Evolutionary conservation across 345 rosid genomes (phyloP), one percentile per base, ranked within the genome.

Genomic region (Erodium maritimum): DNA sequence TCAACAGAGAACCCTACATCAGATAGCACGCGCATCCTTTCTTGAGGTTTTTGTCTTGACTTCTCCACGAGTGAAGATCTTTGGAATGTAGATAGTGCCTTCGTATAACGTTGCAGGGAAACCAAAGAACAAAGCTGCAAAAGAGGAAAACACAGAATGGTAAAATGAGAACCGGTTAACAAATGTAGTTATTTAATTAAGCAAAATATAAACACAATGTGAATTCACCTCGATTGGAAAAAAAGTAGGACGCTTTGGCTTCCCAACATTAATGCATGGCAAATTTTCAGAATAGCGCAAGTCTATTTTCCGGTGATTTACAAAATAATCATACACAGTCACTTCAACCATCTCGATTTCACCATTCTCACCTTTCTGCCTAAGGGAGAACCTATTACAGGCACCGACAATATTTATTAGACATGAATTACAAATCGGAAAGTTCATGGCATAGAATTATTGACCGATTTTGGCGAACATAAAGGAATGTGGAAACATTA

Each of bases 231-330:
- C 96, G 19, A 88, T 21, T 20, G 98, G 96, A 68, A 86, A 65
- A 70, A 74, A 88, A 25, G 83, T 82, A 0, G 98, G 98, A 20
- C 89, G 79, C 68, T 88, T 86, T 21, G 96, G 87, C 72, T 84
- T 91, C 23, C 98, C 98, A 57, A 91, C 98, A 71, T 88, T 86
- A 20, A 91, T 80, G 71, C 98, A 91, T 7, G 95, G 98, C 2
- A 86, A 65, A 61, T 76, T 82, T 17, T 65, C 88, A 50, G 98
- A 88, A 67, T 86, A 86, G 0, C 61, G 65, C 78, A 91, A 61
- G 7, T 66, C 70, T 11, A 91, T 80, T 0, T 74, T 63, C 46
- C 87, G 85, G 56, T 79, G 64, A 56, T 71, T 82, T 2, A 64
- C 78, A 82, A 86, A 91, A 52, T 91, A 86, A 16, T 81, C 78